phyloP scores from a whole-genome alignment of 2,329 filamentous ascomycete species.

The Cordyceps cicadae region DNA sequence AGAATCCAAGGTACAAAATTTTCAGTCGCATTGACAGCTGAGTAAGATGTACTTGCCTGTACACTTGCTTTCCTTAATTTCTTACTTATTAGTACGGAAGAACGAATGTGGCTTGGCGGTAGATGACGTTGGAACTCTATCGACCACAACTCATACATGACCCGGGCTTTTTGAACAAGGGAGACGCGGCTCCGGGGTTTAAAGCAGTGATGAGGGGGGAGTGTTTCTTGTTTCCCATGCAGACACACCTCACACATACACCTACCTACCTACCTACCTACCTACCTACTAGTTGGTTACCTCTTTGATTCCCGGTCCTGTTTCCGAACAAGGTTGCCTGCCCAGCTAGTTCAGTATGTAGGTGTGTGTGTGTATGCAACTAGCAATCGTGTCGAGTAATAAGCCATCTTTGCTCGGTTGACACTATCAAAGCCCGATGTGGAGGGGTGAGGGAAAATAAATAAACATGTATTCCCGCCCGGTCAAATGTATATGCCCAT shows the following conservation, averaged over 20 bases:
- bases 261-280: no score
- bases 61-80: background rate
- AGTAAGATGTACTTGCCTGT: background rate
- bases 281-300: no score
- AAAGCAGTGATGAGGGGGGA: background rate
- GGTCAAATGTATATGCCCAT: background rate
- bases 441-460: background rate
- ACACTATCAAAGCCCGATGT: background rate
- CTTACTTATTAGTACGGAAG: background rate
- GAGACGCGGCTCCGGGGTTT: background rate
- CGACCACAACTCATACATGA: background rate
- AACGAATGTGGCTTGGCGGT: background rate
- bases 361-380: no score
- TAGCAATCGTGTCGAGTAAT: background rate
- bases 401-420: background rate
- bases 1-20: background rate
- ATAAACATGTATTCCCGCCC: background rate
- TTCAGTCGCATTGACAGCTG: background rate
- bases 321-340: background rate
- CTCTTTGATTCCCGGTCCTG: background rate
- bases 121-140: constrained; percentile 8
- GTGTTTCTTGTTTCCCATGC: background rate
- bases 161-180: background rate
- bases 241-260: background rate
- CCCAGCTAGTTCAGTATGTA: no score